Base-by-base conservation (phyloP, 2,329 filamentous ascomycete genomes). In the Rhynchosporium agropyri region DNA sequence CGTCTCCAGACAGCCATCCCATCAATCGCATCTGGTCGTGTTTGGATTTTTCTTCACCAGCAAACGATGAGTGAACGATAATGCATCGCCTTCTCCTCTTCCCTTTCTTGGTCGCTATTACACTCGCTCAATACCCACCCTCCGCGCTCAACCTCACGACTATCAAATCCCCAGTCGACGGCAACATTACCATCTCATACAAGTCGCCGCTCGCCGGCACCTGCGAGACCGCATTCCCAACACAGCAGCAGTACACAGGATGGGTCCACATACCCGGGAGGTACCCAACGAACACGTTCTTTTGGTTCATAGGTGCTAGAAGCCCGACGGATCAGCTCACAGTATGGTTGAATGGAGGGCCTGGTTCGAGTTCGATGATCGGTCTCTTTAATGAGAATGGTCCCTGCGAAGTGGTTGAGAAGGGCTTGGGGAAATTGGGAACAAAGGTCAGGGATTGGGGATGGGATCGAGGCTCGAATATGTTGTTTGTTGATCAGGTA, bases 171-270 rank as follows among this genome's bases (percentile, higher is more conserved):
- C 85, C 87, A 2, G 78, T 89, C 68, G 80, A 90, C 73, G 77
- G 78, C 33, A 82, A 83, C 67, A 84, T 91, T 71, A 87, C 83
- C 63, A 84, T 91, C 72, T 83, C 84, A 61, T 92, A 89, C 79
- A 90, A 88, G 71, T 77, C 80, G 42, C 83, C 83, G 2, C 80
- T 83, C 4, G 74, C 78, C 7, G 85, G 83, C 51, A 86, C 83
- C 12, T 91, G 89, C 74, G 82, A 79, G 53, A 90, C 89, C 1
- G 84, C 83, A 7, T 89, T 89, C 70, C 72, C 79, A 50, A 79
- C 78, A 0, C 89, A 91, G 74, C 82, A 86, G 73, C 89, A 91
- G 73, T 89, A 87, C 71, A 84, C 86, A 3, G 89, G 89, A 70
- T 90, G 89, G 82, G 84, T 91, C 61, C 81, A 77, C 59, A 75